phyloP scores from a whole-genome alignment of 805 yeast genomes.

The Lipomyces spencermartinsiae region DNA sequence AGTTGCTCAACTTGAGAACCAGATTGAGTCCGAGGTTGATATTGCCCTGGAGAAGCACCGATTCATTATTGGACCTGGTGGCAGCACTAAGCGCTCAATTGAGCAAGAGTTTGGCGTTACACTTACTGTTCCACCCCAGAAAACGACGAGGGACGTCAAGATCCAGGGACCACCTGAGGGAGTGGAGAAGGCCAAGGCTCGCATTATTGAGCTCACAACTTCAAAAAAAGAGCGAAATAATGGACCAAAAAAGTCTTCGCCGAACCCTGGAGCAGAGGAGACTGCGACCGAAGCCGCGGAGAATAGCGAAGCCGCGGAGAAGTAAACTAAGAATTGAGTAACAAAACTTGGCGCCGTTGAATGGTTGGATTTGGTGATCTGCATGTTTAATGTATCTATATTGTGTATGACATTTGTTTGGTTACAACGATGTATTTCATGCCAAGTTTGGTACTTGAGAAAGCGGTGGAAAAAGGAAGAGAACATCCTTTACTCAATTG shows the following conservation, averaged over 20 bases:
- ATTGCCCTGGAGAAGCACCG: conserved; percentile 59
- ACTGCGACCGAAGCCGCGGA: background rate
- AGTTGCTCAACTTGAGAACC: conserved; percentile 52
- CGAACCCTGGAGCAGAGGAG: conserved; percentile 1
- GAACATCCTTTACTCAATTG: no score
- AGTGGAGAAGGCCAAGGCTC: conserved; percentile 32
- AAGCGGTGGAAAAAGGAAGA: background rate
- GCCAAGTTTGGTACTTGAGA: background rate
- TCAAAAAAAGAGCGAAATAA: conserved; percentile 13
- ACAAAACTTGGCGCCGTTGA: background rate
- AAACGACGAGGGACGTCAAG: conserved; percentile 22
- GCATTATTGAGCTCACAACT: conserved; percentile 27
- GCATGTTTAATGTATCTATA: background rate
- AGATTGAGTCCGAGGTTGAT: conserved; percentile 62
- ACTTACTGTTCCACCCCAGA: conserved; percentile 61
- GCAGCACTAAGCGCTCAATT: conserved; percentile 66
- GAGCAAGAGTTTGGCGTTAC: conserved; percentile 64
- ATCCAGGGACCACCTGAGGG: conserved; percentile 29
- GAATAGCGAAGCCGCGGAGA: background rate
- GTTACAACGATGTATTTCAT: background rate
- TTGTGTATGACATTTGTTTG: background rate
- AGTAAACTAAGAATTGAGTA: background rate
- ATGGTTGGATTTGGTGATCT: background rate
- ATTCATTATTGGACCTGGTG: conserved; percentile 77
- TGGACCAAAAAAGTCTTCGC: conserved; percentile 13